Evolutionary conservation across 345 rosid species (phyloP), one percentile per base, ranked within the genome.

Genomic region (Heritiera fomes): DNA sequence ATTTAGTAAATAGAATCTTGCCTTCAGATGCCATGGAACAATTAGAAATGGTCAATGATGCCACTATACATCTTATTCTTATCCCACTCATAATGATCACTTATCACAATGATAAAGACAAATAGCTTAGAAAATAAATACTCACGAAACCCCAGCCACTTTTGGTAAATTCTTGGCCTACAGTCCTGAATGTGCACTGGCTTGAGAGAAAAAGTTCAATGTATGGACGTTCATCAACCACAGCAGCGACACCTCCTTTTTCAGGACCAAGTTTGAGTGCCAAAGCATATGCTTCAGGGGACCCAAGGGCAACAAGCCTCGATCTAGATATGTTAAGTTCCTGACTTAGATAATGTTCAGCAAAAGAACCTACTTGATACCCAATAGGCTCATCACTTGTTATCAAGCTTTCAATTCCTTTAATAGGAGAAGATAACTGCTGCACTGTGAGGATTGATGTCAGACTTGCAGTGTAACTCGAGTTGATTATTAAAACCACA

Each of bases 61-160:
- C 40, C 52, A 50, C 15, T 34, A 72, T 53, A 40, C 28, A 70
- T 28, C 18, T 18, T 34, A 71, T 32, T 28, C 18, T 18, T 34
- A 71, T 52, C 52, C 20, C 40, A 49, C 23, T 70, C 40, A 11
- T 17, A n/a, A 40, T 8, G 12, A 41, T 67, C 50, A 67, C 30
- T 41, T 67, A 52, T 67, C 30, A 43, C n/a, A 67, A 41, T 43
- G 32, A 41, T 45, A 67, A 63, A 32, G 68, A 63, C 68, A 63
- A 34, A 1, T 63, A 63, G 40, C 45, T 5, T 14, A 63, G 20
- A 67, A 41, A 67, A 18, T 15, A 75, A 78, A 70, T 76, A 91
- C 98, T 91, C 83, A 95, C 98, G 75, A 93, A 95, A 60, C 97
- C 98, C 97, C 98, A 95, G 71, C 98, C 92, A 32, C 96, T 88